Percentiles rank a stretch among this genome's conserved stretches.
phyloP scores from a whole-genome alignment of 1,284 basidiomycete species.

The Trichosporon coremiiforme region DNA sequence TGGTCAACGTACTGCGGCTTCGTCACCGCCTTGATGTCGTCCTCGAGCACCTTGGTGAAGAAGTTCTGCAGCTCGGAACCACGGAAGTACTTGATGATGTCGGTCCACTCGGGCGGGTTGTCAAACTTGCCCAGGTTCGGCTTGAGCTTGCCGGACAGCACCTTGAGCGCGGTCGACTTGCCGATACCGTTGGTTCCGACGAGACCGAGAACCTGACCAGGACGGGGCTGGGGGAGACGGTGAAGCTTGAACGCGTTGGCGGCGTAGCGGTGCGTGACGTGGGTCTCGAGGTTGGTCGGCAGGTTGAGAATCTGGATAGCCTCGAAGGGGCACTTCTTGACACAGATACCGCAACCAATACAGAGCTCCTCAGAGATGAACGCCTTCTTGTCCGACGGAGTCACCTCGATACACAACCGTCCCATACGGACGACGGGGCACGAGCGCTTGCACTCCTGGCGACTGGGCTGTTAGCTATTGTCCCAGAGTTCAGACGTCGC shows the following conservation, averaged over 20 bases:
- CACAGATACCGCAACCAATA: conserved; percentile 97
- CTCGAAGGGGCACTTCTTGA: conserved; percentile 98
- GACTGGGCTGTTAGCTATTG: conserved; percentile 34
- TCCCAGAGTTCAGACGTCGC: background rate
- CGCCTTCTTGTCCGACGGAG: conserved; percentile 88
- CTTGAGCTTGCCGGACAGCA: conserved; percentile 92
- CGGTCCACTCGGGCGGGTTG: conserved; percentile 95
- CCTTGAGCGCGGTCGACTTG: conserved; percentile 93
- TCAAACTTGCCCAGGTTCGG: conserved; percentile 61
- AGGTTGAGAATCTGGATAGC: conserved; percentile 97
- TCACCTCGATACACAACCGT: conserved; percentile 96
- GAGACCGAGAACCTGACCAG: conserved; percentile 91
- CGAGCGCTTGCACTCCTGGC: conserved; percentile 64
- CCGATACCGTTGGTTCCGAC: conserved; percentile 98
- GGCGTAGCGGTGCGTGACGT: conserved; percentile 95
- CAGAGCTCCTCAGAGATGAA: conserved; percentile 97
- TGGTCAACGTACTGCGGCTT: conserved; percentile 99
- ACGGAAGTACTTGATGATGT: conserved; percentile 94
- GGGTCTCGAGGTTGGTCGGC: conserved; percentile 88
- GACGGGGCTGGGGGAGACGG: conserved; percentile 89
- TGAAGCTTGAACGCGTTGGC: conserved; percentile 98
- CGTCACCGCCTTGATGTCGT: conserved; percentile 94
- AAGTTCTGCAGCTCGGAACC: conserved; percentile 97
- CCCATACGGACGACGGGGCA: conserved; percentile 99
- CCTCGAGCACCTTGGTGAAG: conserved; percentile 97